These are phyloP conservation scores for Xerocomus brunneocitrinus DNA, from an alignment of 768 basidiomycete species.

Conservation along the genomic window DNA sequence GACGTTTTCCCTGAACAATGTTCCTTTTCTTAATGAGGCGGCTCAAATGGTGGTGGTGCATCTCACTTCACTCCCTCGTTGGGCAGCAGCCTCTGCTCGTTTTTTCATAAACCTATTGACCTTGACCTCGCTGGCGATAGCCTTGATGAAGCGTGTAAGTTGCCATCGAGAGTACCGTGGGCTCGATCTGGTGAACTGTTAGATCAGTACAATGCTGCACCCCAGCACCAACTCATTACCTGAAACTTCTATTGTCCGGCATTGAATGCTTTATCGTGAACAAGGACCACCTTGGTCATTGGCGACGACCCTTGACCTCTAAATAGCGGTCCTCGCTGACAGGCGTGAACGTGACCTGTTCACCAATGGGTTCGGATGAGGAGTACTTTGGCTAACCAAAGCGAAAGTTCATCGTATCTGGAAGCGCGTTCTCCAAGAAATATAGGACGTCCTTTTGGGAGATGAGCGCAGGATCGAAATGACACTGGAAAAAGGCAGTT, in stretches of 20 bases:
- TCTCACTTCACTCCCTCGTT: constrained; percentile 39
- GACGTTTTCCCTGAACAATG: constrained; percentile 35
- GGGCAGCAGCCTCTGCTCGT: constrained; percentile 34
- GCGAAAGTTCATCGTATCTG: constrained; percentile 23
- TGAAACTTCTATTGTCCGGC: constrained; percentile 50
- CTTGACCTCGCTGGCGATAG: constrained; percentile 39
- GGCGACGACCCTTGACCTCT: constrained; percentile 31
- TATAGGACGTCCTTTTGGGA: constrained; percentile 43
- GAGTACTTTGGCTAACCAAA: too few relatives aligned
- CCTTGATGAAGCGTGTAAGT: constrained; percentile 42
- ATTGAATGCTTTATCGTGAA: constrained; percentile 46
- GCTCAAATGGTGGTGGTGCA: background rate
- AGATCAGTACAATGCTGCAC: background rate
- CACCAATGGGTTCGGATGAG: background rate
- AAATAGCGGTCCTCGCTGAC: constrained; percentile 46
- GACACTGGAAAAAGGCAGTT: constrained; percentile 33
- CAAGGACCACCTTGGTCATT: background rate
- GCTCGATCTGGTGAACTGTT: background rate
- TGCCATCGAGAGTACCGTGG: constrained; percentile 47
- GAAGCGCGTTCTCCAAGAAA: constrained; percentile 39
- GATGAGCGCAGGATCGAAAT: constrained; percentile 42
- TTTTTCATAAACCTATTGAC: constrained; percentile 38
- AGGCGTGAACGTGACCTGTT: constrained; percentile 48
- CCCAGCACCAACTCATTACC: constrained; percentile 23
- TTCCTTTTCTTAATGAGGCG: background rate